Evolutionary conservation across 139 green algal genomes (phyloP), one percentile per base, ranked within the genome.

Genomic region (Coelastrella sp.): DNA sequence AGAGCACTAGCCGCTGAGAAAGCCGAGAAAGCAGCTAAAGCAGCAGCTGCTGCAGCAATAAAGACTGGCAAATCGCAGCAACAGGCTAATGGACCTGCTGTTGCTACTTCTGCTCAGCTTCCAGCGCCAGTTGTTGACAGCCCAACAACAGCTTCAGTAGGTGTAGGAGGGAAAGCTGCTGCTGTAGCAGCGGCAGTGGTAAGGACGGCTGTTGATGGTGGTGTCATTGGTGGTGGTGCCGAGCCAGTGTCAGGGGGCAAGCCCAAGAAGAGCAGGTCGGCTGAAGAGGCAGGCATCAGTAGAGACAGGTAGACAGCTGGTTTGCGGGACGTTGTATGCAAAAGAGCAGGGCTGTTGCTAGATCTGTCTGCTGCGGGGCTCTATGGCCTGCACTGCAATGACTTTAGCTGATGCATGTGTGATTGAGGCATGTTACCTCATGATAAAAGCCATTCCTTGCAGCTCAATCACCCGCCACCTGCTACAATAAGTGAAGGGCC

Each of bases 1-100:
- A 89, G 91, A 7, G 94, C 95, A 3, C 91, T 93, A 35, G 92
- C 92, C 0, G 90, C 82, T 24, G 89, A 93, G 73, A 82, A 80
- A 78, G 68, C 85, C 19, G 87, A 78, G 57, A 65, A 79, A 73
- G 86, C 83, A 87, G 82, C 85, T 65, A 78, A 15, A 83, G 85
- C 73, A 78, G 59, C 78, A 80, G 75, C 84, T 85, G 66, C 6
- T 20, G 58, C 74, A 35, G 66, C 73, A 66, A 72, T 72, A 27
- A 85, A 83, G 12, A 22, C 72, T 74, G 59, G n/a, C 14, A 57
- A 35, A 60, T 6, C 84, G 78, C 73, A 83, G 81, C 78, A 87
- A 82, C 87, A 82, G 81, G 60, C n/a, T 25, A 58, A 10, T 27
- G 56, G 22, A 15, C 12, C 70, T 72, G 85, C 22, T 35, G 85